phyloP scores from a whole-genome alignment of 2,329 filamentous ascomycete genomes.

The Talaromyces sp. region DNA sequence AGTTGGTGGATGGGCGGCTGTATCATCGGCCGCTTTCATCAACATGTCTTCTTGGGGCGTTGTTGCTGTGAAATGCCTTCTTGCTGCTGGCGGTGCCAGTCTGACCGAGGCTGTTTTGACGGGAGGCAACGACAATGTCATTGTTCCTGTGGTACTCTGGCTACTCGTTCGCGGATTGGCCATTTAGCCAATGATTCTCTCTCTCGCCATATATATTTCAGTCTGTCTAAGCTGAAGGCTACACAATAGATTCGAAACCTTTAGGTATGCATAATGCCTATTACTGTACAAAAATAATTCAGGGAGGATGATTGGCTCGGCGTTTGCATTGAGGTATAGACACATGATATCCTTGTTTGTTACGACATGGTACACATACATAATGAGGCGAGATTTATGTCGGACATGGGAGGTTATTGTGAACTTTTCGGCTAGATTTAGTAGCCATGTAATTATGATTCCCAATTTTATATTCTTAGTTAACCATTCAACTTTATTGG shows the following conservation, averaged over 20 bases:
- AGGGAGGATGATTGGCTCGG: background rate
- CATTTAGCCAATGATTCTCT: conserved; percentile 19
- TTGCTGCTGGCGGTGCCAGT: conserved; percentile 77
- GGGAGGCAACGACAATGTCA: conserved; percentile 96
- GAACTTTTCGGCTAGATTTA: background rate
- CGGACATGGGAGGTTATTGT: background rate
- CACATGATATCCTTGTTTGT: conserved; percentile 6
- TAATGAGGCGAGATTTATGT: background rate
- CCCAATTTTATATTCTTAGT: no score
- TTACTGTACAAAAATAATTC: background rate
- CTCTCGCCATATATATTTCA: background rate
- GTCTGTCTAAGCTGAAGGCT: background rate
- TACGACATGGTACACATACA: conserved; percentile 4
- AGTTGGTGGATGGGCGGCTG: conserved; percentile 65
- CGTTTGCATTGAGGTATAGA: conserved; percentile 9
- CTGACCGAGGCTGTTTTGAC: conserved; percentile 93
- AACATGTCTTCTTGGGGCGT: conserved; percentile 28
- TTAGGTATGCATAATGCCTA: background rate
- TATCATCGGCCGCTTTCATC: conserved; percentile 21
- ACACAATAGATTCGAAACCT: background rate
- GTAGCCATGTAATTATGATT: background rate
- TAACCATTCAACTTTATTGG: no score
- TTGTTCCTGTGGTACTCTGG: conserved; percentile 92
- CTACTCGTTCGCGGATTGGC: conserved; percentile 76
- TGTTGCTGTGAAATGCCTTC: conserved; percentile 56